phyloP scores from a whole-genome alignment of 2,329 filamentous ascomycete species.

The Tolypocladium ovalisporum region DNA sequence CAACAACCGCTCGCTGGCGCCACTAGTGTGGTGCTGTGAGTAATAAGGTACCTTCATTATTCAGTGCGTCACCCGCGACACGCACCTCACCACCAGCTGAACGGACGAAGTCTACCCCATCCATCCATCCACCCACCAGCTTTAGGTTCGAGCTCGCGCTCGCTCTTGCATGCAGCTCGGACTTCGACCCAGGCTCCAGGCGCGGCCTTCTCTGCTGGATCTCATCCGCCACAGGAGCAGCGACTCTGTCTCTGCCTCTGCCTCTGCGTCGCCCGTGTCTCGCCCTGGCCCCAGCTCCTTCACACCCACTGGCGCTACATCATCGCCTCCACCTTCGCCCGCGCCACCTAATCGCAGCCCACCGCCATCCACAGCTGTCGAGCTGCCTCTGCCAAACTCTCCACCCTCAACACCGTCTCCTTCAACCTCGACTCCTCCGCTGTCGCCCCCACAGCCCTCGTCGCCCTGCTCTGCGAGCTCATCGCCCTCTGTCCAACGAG shows the following conservation, averaged over 20 bases:
- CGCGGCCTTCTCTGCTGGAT: slow-evolving; percentile 42
- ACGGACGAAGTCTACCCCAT: background rate
- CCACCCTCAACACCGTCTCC: slow-evolving; percentile 25
- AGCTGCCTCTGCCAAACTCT: slow-evolving; percentile 30
- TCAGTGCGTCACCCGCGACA: background rate
- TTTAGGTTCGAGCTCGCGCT: background rate
- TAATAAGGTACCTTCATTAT: too few species aligned
- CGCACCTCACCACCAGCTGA: background rate
- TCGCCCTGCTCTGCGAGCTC: slow-evolving; percentile 17
- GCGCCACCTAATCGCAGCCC: background rate
- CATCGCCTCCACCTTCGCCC: slow-evolving; percentile 18
- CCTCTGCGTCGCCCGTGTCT: background rate
- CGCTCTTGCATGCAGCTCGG: slow-evolving; percentile 37
- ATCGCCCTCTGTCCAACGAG: slow-evolving; percentile 11
- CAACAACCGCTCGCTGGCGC: too few species aligned
- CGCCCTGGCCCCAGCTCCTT: slow-evolving; percentile 2
- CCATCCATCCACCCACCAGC: background rate
- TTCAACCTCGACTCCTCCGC: slow-evolving; percentile 20
- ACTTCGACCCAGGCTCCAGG: slow-evolving; percentile 37
- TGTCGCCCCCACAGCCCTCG: slow-evolving; percentile 16
- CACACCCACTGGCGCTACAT: slow-evolving; percentile 18
- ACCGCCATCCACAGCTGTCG: slow-evolving; percentile 15
- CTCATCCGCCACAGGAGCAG: slow-evolving; percentile 28
- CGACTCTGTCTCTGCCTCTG: slow-evolving; percentile 8
- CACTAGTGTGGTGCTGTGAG: too few species aligned